Percentiles rank a stretch among this genome's conserved stretches.
These are phyloP conservation scores for Phytophthora quininea DNA, from an alignment of 352 stramenopile species.

Conservation along the genomic window DNA sequence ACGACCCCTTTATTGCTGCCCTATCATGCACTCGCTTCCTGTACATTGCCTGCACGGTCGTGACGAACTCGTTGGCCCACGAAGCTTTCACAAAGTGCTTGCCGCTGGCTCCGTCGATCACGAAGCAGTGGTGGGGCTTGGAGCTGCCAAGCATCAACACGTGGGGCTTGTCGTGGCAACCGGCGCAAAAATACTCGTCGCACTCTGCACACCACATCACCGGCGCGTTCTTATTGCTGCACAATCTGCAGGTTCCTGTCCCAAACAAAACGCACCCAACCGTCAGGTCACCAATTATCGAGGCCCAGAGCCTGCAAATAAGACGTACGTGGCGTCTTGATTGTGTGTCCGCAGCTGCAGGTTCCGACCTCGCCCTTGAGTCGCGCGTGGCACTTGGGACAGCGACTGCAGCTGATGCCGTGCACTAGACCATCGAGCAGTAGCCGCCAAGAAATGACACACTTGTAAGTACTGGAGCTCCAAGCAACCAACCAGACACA, in stretches of 20 bases:
- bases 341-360: conserved; percentile 40
- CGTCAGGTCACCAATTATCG: neutral
- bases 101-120: conserved; percentile 59
- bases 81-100: conserved; percentile 48
- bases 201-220: conserved; percentile 75
- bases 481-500: neutral
- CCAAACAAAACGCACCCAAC: neutral
- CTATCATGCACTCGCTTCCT: conserved; percentile 38
- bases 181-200: conserved; percentile 63
- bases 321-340: conserved; percentile 42
- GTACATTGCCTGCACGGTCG: conserved; percentile 38
- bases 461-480: neutral
- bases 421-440: conserved; percentile 45
- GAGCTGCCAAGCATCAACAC: conserved; percentile 47
- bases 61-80: conserved; percentile 46
- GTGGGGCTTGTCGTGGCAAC: conserved; percentile 62
- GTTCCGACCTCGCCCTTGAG: conserved; percentile 42
- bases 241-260: conserved; percentile 53
- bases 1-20: conserved; percentile 12
- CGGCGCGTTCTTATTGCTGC: conserved; percentile 33
- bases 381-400: conserved; percentile 48
- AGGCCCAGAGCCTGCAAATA: conserved; percentile 2
- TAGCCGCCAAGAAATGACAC: conserved; percentile 6
- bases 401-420: conserved; percentile 60
- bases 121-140: conserved; percentile 55